Evolutionary conservation across 352 stramenopile genomes (phyloP), one percentile per base, ranked within the genome.

Genomic region (Pilasporangium apinafurcum): DNA sequence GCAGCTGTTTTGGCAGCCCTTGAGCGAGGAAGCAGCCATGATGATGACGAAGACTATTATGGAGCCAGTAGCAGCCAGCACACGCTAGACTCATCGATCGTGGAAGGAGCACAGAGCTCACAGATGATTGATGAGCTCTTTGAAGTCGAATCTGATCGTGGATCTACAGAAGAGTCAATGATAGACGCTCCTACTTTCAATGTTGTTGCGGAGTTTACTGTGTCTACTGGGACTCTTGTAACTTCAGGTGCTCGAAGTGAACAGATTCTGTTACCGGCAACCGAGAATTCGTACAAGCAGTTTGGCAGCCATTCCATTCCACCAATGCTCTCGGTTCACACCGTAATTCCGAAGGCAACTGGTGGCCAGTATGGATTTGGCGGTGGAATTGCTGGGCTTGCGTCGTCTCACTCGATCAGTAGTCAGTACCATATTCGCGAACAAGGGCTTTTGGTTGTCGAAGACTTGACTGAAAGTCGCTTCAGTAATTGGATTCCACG

Each of bases 361-460:
- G 72, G 74, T 22, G 58, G 62, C 1, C 86, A 88, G 53, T 84
- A 83, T 30, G 75, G 73, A 22, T 62, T 84, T 10, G 66, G 68
- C 21, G 76, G 68, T 29, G 60, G 74, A 5, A 64, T 79, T 6
- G 73, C 39, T 21, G 76, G 80, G 4, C 40, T 90, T 8, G 44
- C 72, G 14, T 48, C 64, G 14, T 63, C 60, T 2, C 72, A 84
- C 18, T 83, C 72, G 2, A 83, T 90, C 35, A 91, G 74, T 43
- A 89, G 82, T 48, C 79, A 92, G 53, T 94, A 92, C 50, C 82
- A 92, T 38, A 87, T 94, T 35, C 82, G 79, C 49, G 82, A 94
- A 41, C 65, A 86, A 21, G 79, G 70, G 0, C 45, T 94, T 14
- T 46, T 93, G 9, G 82, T 93, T 0, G 82, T 93, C 1, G 82